Evolutionary conservation across 176 grass and related monocot genomes (phyloP).

Genomic region (Musa beccarii): DNA sequence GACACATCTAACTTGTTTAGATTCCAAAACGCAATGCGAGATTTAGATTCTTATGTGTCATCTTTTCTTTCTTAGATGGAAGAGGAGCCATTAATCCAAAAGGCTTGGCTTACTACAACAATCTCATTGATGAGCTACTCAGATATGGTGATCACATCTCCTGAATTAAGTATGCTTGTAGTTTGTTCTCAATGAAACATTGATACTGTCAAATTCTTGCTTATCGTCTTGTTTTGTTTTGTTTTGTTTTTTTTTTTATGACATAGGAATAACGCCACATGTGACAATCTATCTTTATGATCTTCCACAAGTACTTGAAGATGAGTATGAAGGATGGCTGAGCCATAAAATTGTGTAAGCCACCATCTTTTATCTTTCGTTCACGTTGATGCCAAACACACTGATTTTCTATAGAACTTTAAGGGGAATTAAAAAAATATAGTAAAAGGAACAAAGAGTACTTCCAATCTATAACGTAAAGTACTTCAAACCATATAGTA

Average conservation of each 20-base stretch:
- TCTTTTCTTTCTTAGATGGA: conserved; percentile 35
- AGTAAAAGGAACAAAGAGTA: not conserved
- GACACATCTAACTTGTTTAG: no score
- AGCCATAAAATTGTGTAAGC: conserved; percentile 47
- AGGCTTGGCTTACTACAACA: conserved; percentile 56
- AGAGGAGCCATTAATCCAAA: conserved; percentile 57
- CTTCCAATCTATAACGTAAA: no score
- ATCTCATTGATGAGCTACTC: conserved; percentile 46
- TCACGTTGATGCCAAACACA: no score
- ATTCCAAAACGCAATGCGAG: no score
- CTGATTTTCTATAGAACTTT: not conserved
- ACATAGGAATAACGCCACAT: conserved; percentile 56
- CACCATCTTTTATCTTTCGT: no score
- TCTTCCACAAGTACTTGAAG: conserved; percentile 49
- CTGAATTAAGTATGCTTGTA: no score
- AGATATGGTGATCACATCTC: conserved; percentile 25
- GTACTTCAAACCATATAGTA: no score
- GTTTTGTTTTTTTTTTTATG: not conserved
- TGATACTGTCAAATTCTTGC: no score
- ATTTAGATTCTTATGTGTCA: no score
- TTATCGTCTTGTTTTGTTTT: not conserved
- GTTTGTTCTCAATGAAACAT: no score
- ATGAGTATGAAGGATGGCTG: conserved; percentile 65
- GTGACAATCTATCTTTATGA: conserved; percentile 59
- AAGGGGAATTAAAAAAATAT: not conserved